Evolutionary conservation across 495 filamentous ascomycete genomes (phyloP), one percentile per base, ranked within the genome.

Genomic region (Clohesyomyces aquaticus): DNA sequence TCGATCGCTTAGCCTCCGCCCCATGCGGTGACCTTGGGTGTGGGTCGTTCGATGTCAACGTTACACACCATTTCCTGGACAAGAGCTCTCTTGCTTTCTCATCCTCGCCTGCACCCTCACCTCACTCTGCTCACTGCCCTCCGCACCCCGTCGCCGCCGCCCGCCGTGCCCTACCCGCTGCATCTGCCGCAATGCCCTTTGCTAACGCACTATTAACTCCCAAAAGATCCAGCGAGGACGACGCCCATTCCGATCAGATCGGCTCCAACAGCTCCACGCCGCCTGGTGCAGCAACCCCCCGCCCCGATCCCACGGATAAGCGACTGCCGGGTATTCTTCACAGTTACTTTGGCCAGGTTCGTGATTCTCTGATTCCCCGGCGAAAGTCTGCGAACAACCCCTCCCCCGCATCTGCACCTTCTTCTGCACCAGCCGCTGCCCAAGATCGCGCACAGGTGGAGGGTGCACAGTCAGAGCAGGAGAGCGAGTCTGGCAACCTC

Each of bases 341-440:
- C 73, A 92, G 87, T 81, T 96, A 91, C 82, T 96, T 94, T 83
- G 89, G 88, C 79, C 93, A 97, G 92, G 93, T 97, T 93, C 84
- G 92, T 96, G 82, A 78, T 63, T 73, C 76, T 69, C 65, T 75
- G 51, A 63, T 65, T 27, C 41, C 69, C 42, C 51, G 66, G 50
- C 69, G 67, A 46, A 73, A 73, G 65, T 58, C 70, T 63, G 53
- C 52, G 65, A 50, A 41, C 58, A 73, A 63, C 63, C 64, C 71
- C 61, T 66, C 62, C 72, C 71, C 67, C 59, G 55, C 70, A 53
- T 65, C 70, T 47, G 21, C 22, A 23, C n/a, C 55, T 45, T 51
- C 59, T 23, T 23, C 66, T 52, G 29, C 61, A 26, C 42, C 55
- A 51, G 42, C 46, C 16, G 55, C 21, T 23, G 49, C 55, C 25